Evolutionary conservation across 2,329 filamentous ascomycete species (phyloP).

Genomic region (Arthroderma sp.): DNA sequence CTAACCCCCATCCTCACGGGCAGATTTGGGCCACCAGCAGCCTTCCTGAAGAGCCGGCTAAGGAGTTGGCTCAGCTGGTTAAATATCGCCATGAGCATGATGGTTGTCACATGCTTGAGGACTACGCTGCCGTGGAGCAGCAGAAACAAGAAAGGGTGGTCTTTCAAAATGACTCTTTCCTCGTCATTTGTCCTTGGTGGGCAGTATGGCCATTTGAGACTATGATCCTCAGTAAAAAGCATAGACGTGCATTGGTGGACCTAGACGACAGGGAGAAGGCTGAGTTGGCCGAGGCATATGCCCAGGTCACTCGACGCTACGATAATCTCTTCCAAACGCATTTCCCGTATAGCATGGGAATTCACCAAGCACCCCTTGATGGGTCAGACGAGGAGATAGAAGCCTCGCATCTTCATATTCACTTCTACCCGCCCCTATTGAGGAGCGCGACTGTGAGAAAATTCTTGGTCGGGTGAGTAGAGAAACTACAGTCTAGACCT

Average conservation of each 20-base stretch:
- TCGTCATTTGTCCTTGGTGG: conserved; percentile 95
- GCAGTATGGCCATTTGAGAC: conserved; percentile 95
- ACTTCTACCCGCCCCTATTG: conserved; percentile 91
- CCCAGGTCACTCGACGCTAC: conserved; percentile 80
- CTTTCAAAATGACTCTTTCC: conserved; percentile 72
- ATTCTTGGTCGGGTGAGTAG: conserved; percentile 66
- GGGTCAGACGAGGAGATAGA: conserved; percentile 74
- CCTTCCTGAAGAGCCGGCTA: conserved; percentile 73
- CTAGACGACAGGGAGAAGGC: conserved; percentile 57
- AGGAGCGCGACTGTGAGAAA: conserved; percentile 89
- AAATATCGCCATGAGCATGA: conserved; percentile 63
- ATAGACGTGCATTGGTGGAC: conserved; percentile 76
- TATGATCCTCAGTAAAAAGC: conserved; percentile 71
- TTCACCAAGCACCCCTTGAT: conserved; percentile 85
- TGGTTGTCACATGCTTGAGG: conserved; percentile 64
- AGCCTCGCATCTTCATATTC: conserved; percentile 83
- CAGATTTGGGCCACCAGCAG: conserved; percentile 92
- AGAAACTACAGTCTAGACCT: neutral
- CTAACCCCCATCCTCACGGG: conserved; percentile 93
- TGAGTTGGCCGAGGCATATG: conserved; percentile 68
- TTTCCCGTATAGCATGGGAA: conserved; percentile 93
- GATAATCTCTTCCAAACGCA: conserved; percentile 95
- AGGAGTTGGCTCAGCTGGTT: conserved; percentile 64
- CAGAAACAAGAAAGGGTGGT: conserved; percentile 75
- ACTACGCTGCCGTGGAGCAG: conserved; percentile 75